Base-by-base conservation (phyloP, 2,329 filamentous ascomycete genomes). In the Calonectria honghensis region DNA sequence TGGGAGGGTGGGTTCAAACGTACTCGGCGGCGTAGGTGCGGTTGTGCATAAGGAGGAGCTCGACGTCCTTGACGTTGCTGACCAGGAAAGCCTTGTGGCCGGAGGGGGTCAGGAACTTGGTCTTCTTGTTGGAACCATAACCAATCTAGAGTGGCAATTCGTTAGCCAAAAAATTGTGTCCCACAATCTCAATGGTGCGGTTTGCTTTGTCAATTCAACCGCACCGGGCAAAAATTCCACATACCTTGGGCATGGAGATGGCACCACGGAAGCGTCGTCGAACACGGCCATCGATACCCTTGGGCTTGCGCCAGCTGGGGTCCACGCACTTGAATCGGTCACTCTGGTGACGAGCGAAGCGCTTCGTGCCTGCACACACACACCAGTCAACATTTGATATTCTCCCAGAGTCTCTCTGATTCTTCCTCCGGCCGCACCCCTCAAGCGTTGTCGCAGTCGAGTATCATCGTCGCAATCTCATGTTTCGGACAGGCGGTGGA, bases 81-180 rank as follows among this genome's bases (percentile, higher is more conserved):
- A 99, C 97, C 86, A 98, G 93, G 94, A 99, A 99, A 81, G 96
- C 95, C 94, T 98, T 98, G 94, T 98, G 96, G 90, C 97, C 97
- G 84, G 96, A 98, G 87, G 97, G 97, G 92, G 96, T 98, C 94
- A 98, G 94, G 93, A 97, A 96, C 86, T 95, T 94, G 87, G 97
- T 99, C 93, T 98, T 98, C 93, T 95, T 98, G 95, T 98, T 98
- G 90, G 95, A 97, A 84, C 97, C 96, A 88, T 96, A 99, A 86
- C 97, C 97, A 88, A 99, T 99, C 97, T 98, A 86, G 73, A 77
- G 37, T 77, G 41, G 73, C 57, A 41, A 63, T 41, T 63, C 24
- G 57, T 63, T 63, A 63, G 57, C 57, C 57, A 63, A 61, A 59
- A 39, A 69, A 73, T 68, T 61, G 77, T 81, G 76, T 65, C 41